Base-by-base conservation (phyloP, 2,329 filamentous ascomycete species). In the Paecilomyces variotii region DNA sequence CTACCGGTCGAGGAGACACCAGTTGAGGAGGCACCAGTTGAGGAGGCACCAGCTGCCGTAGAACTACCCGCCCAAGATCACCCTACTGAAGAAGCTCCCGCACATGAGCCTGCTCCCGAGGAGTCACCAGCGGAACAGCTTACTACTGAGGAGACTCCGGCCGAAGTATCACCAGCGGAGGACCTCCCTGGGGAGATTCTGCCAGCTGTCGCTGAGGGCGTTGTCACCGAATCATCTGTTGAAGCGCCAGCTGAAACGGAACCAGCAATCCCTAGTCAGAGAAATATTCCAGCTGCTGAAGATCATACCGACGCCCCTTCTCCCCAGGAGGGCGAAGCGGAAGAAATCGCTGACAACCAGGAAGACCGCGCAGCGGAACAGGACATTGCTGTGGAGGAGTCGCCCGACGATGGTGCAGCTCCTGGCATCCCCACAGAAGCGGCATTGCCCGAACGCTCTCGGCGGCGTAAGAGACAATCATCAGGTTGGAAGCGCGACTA, bases 381-480 rank as follows among this genome's bases (percentile, higher is more conserved):
- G 34, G 61, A 61, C 24, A 55, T 39, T 34, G 55, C 60, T 28
- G 24, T 58, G 3, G 58, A 62, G 52, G 64, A 62, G 27, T 62
- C 61, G 25, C 58, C 55, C 5, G 56, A 57, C 14, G 56, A 58
- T 39, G 55, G 57, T 10, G 59, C 56, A 27, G 58, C 56, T 2
- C 55, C 56, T 32, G 56, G 25, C 11, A 52, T 52, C n/a, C 10
- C 50, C 25, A 32, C 58, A 25, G 65, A 62, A 35, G 60, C 35
- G 27, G 56, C 5, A 56, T 60, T 19, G 53, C 55, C 11, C 56
- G 62, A 66, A 30, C 60, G 57, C 19, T 61, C 67, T 12, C 67
- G 67, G 32, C 70, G 68, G 56, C 73, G 65, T 55, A 73, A 70
- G 66, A 67, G 66, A 57, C 70, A 68, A 14, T 67, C 68, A 2